phyloP scores from a whole-genome alignment of 805 yeast genomes.

The Saccharomyces eubayanus region DNA sequence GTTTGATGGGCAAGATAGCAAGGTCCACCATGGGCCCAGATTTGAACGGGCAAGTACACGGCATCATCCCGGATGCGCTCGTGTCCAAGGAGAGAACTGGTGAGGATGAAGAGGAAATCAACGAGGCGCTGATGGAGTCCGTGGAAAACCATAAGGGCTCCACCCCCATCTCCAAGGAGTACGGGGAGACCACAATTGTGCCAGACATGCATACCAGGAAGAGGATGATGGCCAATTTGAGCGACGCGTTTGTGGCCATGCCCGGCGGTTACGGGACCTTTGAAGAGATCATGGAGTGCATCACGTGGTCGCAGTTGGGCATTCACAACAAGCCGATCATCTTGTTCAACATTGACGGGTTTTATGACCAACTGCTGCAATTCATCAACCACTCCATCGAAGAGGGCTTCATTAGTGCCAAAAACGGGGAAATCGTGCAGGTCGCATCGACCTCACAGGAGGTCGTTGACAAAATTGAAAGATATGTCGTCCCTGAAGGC shows the following conservation, averaged over 20 bases:
- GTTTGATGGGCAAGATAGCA: conserved; percentile 73
- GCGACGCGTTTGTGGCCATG: conserved; percentile 80
- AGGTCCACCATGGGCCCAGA: conserved; percentile 44
- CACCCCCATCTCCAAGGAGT: conserved; percentile 47
- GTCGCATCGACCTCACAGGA: conserved; percentile 64
- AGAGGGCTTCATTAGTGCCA: conserved; percentile 59
- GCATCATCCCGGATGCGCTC: conserved; percentile 78
- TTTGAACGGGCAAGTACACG: conserved; percentile 59
- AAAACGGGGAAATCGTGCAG: conserved; percentile 58
- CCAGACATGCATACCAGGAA: conserved; percentile 87
- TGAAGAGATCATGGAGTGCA: conserved; percentile 84
- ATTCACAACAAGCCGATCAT: conserved; percentile 79
- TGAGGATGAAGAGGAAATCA: conserved; percentile 33
- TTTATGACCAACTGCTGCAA: conserved; percentile 58
- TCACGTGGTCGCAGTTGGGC: conserved; percentile 85
- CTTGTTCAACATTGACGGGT: conserved; percentile 69
- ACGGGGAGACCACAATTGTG: conserved; percentile 75
- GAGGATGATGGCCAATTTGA: conserved; percentile 75
- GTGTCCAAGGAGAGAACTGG: conserved; percentile 61
- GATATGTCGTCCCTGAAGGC: conserved; percentile 61
- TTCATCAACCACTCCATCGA: conserved; percentile 54
- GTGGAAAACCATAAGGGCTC: conserved; percentile 58
- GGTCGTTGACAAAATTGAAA: conserved; percentile 52
- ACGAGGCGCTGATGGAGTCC: conserved; percentile 40
- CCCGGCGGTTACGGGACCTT: conserved; percentile 91